Evolutionary conservation across 2,329 filamentous ascomycete species (phyloP), one percentile per base, ranked within the genome.

Genomic region (Mycogone perniciosa): DNA sequence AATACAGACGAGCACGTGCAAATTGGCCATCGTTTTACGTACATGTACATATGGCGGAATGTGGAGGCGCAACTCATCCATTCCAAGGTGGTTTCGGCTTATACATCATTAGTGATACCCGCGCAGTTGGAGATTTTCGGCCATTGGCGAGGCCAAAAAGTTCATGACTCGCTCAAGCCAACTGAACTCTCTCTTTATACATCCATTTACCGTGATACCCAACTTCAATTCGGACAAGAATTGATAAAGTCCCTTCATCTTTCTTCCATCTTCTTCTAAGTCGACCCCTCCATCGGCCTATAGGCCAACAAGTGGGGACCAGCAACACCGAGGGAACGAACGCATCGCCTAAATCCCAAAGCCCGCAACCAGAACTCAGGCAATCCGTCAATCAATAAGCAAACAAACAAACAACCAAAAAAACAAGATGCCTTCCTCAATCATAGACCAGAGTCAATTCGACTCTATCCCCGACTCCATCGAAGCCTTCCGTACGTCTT

Each of bases 401-500:
- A 35, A 7, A 26, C 37, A 30, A 38, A 31, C 43, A 46, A 4
- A 20, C 44, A 35, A n/a, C n/a, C n/a, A n/a, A n/a, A n/a, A n/a
- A n/a, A 40, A 9, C 43, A 26, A 42, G 30, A 82, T 82, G 79
- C 72, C 78, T 52, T 70, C 74, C 49, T 64, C 72, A 33, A 71
- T 69, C 57, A 77, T 82, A 60, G 71, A 75, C 50, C 57, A 68
- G 59, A 73, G 72, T 58, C 71, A 77, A 64, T 85, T 85, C 68
- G 78, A 85, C 71, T 76, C 76, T 50, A 85, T 86, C 69, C 79
- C 82, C 49, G 81, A 84, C 59, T 73, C 79, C 53, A 78, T 85
- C 59, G 71, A 77, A 61, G 80, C 82, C 51, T 85, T 85, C 70
- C 76, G 82, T 85, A 73, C 55, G 80, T 68, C 35, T 35, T 27